Base-by-base conservation (phyloP, 2,329 filamentous ascomycete species). In the Fonsecaea nubica region DNA sequence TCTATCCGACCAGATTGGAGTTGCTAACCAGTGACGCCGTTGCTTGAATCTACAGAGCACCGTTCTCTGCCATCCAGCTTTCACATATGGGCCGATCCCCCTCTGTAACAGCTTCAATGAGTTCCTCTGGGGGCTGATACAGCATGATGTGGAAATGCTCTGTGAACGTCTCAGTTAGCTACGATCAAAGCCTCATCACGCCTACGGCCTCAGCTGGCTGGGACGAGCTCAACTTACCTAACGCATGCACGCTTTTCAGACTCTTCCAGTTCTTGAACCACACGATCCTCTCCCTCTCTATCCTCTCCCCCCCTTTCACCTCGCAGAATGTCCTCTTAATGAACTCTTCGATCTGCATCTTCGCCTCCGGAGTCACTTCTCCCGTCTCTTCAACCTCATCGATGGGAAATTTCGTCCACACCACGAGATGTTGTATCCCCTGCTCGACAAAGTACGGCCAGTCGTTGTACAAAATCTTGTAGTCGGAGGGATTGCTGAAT, bases 61-160 rank as follows among this genome's bases (percentile, higher is more conserved):
- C 2, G 3, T 12, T 50, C 45, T 50, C 8, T 36, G 32, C 52
- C 50, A 33, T 57, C 64, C 67, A 67, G 21, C 42, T 67, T 42
- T 82, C 80, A 69, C 83, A 84, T 74, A 91, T 82, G 1, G 92
- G 88, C 53, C 90, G 82, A 79, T 96, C 92, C 12, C 89, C 90
- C 42, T 87, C 81, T 5, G 92, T 97, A 68, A 97, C 84, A 63
- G 87, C 80, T 59, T 81, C 80, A 54, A 97, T 79, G 71, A 96
- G 92, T 3, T 81, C 83, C 45, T 83, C 81, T 72, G 94, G 89
- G 0, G 93, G 89, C 72, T 92, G 84, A 76, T 89, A 91, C 62
- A 97, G 82, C 92, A 97, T 93, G 75, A 97, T 90, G 78, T 98
- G 94, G 75, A 98, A 95, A 77, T 98, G 94, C 82, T 97, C 93